Evolutionary conservation across 2,329 filamentous ascomycete species (phyloP).

Genomic region (Neoscytalidium dimidiatum): DNA sequence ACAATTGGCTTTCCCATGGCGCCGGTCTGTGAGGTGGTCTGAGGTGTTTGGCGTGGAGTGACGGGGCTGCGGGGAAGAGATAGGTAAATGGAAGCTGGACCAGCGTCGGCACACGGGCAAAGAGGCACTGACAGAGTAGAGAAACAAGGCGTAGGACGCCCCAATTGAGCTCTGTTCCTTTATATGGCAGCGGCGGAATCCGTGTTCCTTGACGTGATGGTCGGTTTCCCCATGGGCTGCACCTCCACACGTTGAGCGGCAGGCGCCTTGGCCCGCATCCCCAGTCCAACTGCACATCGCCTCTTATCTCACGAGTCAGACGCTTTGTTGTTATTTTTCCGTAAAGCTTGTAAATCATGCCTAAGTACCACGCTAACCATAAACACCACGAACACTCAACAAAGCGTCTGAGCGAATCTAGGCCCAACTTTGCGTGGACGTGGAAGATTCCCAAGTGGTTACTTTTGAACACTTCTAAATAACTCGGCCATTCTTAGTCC

Average conservation of each 20-base stretch:
- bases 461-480: too few relatives aligned
- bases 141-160: neutral
- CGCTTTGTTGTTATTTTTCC: too few relatives aligned
- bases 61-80: neutral
- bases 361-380: too few relatives aligned
- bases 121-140: neutral
- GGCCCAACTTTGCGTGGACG: too few relatives aligned
- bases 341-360: too few relatives aligned
- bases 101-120: neutral
- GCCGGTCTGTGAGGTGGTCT: neutral
- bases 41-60: neutral
- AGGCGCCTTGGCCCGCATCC: neutral
- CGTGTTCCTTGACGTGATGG: neutral
- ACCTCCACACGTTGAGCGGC: neutral
- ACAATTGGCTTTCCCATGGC: conserved; percentile 36
- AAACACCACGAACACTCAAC: too few relatives aligned
- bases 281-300: neutral
- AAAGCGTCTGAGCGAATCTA: too few relatives aligned
- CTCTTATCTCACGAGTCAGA: too few relatives aligned
- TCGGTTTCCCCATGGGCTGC: conserved; percentile 16
- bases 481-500: too few relatives aligned
- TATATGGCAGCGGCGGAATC: conserved; percentile 11
- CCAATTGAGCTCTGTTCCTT: neutral
- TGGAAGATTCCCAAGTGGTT: too few relatives aligned
- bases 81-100: neutral